Percentiles rank a stretch among this genome's conserved stretches.
Conservation (phyloP, 2,329 filamentous ascomycete species). For the Arthrobotrys pseudoclavata region DNA sequence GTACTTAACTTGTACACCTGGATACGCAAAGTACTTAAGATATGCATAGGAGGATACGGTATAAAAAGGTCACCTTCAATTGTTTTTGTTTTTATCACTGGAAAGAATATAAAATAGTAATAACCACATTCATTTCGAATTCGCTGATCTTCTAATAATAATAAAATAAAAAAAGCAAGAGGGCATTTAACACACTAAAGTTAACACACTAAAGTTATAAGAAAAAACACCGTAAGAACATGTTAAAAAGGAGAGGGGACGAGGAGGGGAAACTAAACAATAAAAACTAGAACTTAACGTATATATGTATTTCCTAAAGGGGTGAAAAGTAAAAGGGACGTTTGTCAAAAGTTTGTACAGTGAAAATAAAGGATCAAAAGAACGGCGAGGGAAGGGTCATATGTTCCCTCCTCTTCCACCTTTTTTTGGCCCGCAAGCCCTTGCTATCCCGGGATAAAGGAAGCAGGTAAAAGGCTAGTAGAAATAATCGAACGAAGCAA, state of each 20-base stretch:
- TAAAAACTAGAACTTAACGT: slow-evolving; percentile 51
- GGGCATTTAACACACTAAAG: slow-evolving; percentile 1
- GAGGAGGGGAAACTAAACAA: slow-evolving; percentile 32
- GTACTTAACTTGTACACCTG: too few relatives aligned
- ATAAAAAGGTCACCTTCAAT: neutral
- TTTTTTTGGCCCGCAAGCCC: neutral
- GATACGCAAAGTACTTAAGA: too few relatives aligned
- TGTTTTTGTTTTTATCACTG: neutral
- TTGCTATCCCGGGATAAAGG: neutral
- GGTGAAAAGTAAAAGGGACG: neutral
- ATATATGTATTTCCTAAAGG: slow-evolving; percentile 41
- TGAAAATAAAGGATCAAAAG: slow-evolving; percentile 24
- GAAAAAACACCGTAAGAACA: slow-evolving; percentile 21
- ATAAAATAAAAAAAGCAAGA: neutral
- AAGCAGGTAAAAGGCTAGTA: neutral
- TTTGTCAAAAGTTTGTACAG: slow-evolving; percentile 46
- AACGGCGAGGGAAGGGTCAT: neutral
- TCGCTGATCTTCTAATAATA: slow-evolving; percentile 19
- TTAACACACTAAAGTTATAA: neutral
- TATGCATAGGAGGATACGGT: too few relatives aligned
- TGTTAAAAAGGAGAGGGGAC: neutral
- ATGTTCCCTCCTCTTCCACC: neutral
- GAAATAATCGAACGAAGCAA: slow-evolving; percentile 16
- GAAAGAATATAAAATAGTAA: neutral
- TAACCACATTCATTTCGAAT: slow-evolving; percentile 18